Base-by-base conservation (phyloP, 768 basidiomycete species). In the Steccherinum ochraceum region DNA sequence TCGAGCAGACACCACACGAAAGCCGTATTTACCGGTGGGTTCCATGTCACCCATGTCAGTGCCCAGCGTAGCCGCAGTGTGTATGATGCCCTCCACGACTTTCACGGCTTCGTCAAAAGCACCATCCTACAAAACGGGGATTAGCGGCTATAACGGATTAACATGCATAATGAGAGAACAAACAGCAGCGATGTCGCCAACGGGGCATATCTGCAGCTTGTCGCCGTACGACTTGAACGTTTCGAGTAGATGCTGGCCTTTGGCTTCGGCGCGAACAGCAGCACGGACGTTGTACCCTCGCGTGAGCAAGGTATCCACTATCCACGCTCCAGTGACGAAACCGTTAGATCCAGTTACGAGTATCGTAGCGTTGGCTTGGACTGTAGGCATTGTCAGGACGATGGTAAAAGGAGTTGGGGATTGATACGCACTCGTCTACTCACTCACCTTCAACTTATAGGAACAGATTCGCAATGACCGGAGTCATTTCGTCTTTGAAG, bases 221-320 rank as follows among this genome's bases (percentile, higher is more conserved):
- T 76, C 75, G 0, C 76, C 80, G 48, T 75, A 74, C 0, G 66
- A 58, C 2, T 70, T 67, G 61, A 86, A 83, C 50, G 73, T 55
- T 19, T 81, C 69, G 46, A 67, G 64, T 51, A 89, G 64, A 56
- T 77, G 76, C 2, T 73, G 64, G 1, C 78, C 80, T 60, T 87
- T 89, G 13, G 69, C 67, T 3, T 59, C 57, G 1, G 77, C 75
- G 4, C 89, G 76, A 5, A 84, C 84, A 0, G 84, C 81, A 0
- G 81, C 84, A 5, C 82, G 75, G 23, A 84, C 79, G 10, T 65
- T 50, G 58, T 79, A 86, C 0, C 86, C 84, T 11, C 69, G 67
- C 52, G 83, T 75, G 7, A 89, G 72, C 12, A 84, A 69, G 7
- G 56, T 58, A 21, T 68, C 66, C 13, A 77, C 76, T 42, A 83